Evolutionary conservation across 2,329 filamentous ascomycete genomes (phyloP).

Genomic region (Biscogniauxia mediterranea): DNA sequence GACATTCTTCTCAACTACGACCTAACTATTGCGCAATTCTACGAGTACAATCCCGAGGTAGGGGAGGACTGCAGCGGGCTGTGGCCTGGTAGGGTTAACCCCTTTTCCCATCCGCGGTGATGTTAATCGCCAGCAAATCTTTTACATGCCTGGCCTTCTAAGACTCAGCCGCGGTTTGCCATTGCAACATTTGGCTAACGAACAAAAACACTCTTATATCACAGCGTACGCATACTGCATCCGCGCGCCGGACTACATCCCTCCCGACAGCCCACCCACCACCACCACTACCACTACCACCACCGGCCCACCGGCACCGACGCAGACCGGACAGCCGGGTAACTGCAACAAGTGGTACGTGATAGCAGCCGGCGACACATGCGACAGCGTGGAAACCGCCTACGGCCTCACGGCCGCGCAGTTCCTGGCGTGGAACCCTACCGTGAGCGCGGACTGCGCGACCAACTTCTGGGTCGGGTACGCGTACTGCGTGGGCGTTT

Average conservation of each 20-base stretch:
- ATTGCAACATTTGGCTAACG: no score
- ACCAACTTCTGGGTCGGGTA: neutral
- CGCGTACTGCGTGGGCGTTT: no score
- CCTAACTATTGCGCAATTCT: slow-evolving; percentile 12
- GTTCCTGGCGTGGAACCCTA: slow-evolving; percentile 7
- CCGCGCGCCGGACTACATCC: no score
- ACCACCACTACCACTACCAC: neutral
- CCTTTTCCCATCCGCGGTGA: no score
- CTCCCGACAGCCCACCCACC: neutral
- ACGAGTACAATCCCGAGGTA: slow-evolving; percentile 15
- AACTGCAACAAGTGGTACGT: neutral
- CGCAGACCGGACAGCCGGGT: neutral
- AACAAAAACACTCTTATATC: no score
- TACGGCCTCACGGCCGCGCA: slow-evolving; percentile 3
- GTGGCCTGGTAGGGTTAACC: slow-evolving; percentile 2
- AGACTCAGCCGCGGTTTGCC: no score
- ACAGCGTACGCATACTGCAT: no score
- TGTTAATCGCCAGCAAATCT: no score
- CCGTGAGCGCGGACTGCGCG: slow-evolving; percentile 7
- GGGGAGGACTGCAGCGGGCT: slow-evolving; percentile 13
- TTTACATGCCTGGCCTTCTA: no score
- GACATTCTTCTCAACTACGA: slow-evolving; percentile 4
- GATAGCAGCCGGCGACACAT: neutral
- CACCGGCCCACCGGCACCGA: slow-evolving; percentile 2
- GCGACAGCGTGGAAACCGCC: neutral